A percentile compares a stretch with the other conserved stretches of the same genome.
phyloP scores from a whole-genome alignment of 352 stramenopile species.

The Thalassiosira livingstoniorum region DNA sequence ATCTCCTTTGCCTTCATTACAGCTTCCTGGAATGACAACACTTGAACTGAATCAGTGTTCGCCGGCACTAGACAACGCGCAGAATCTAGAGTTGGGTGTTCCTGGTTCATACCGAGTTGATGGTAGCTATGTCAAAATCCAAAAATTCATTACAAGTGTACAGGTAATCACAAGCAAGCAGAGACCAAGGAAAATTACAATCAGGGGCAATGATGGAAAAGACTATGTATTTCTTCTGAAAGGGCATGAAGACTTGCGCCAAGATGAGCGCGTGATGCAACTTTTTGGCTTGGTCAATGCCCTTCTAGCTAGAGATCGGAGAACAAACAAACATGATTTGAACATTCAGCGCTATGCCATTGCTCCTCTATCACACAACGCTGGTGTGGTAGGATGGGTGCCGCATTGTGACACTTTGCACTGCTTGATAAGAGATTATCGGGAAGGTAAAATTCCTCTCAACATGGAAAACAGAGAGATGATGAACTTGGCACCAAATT shows the following conservation, averaged over 20 bases:
- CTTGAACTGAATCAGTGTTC: constrained; percentile 97
- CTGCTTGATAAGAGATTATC: constrained; percentile 92
- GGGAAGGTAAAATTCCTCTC: constrained; percentile 87
- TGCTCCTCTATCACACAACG: constrained; percentile 98
- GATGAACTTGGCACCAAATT: constrained; percentile 95
- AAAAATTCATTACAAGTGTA: constrained; percentile 92
- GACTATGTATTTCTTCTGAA: constrained; percentile 99
- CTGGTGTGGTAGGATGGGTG: constrained; percentile 97
- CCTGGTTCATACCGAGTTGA: constrained; percentile 93
- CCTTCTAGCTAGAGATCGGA: constrained; percentile 95
- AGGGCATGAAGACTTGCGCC: constrained; percentile 98
- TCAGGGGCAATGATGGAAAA: constrained; percentile 95
- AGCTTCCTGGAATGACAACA: constrained; percentile 93
- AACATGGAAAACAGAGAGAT: constrained; percentile 97
- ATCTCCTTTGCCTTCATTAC: too few species aligned
- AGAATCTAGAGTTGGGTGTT: constrained; percentile 94
- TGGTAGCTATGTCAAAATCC: constrained; percentile 89
- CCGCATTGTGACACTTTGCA: constrained; percentile 98
- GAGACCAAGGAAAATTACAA: constrained; percentile 95
- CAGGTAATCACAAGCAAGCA: constrained; percentile 98
- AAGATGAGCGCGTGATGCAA: constrained; percentile 99
- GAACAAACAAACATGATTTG: constrained; percentile 96
- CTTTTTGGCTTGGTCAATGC: constrained; percentile 99
- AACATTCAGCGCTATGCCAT: constrained; percentile 98
- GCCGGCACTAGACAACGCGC: constrained; percentile 91